These are phyloP conservation scores for Podila verticillata DNA, from an alignment of 192 early-diverging fungal genomes.

Conservation along the genomic window DNA sequence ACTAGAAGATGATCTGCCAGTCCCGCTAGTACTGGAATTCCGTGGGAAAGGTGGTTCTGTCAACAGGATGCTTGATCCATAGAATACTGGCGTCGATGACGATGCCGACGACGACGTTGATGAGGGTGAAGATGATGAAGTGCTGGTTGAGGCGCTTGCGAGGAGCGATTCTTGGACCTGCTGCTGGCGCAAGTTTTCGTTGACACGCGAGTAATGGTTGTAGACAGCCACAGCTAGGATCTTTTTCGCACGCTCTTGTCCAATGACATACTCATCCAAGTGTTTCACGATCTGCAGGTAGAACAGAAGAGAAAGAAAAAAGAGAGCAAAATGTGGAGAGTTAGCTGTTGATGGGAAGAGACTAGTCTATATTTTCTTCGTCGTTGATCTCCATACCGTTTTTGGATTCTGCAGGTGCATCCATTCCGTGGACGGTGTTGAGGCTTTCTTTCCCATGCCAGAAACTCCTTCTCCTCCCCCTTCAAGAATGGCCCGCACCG, in stretches of 20 bases:
- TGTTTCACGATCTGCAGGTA: slow-evolving; percentile 69
- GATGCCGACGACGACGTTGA: background rate
- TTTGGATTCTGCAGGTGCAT: background rate
- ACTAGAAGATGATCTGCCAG: background rate
- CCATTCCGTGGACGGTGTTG: background rate
- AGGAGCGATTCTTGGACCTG: slow-evolving; percentile 28
- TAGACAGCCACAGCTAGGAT: slow-evolving; percentile 82
- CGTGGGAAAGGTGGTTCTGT: background rate
- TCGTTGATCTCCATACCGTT: background rate
- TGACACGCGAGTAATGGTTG: slow-evolving; percentile 82
- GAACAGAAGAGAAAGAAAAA: background rate
- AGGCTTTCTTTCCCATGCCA: background rate
- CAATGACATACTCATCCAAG: slow-evolving; percentile 85
- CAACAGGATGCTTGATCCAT: background rate
- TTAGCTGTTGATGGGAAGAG: too few species aligned
- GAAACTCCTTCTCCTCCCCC: background rate
- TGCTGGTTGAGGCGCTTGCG: too few species aligned
- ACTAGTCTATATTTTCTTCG: background rate
- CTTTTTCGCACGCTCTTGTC: slow-evolving; percentile 83
- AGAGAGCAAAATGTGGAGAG: background rate
- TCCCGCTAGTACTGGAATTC: background rate
- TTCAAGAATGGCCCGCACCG: background rate
- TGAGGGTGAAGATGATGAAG: background rate
- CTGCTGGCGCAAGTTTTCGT: slow-evolving; percentile 65
- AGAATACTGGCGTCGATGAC: background rate